phyloP scores from a whole-genome alignment of 805 yeast genomes.

The Schwanniomyces sp. region DNA sequence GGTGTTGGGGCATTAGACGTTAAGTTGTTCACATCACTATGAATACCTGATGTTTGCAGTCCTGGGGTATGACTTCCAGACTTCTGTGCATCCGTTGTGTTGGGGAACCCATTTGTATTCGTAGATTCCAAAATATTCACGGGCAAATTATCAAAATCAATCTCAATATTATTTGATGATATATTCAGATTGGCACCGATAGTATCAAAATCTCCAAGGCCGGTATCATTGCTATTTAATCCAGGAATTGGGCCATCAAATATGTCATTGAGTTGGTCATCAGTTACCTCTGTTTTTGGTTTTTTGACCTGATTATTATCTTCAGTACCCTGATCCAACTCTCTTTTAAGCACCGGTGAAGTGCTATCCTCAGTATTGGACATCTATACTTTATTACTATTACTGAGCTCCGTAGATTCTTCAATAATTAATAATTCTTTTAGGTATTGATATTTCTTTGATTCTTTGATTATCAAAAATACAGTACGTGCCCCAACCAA shows the following conservation, averaged over 20 bases:
- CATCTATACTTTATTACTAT: neutral
- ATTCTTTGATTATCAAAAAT: neutral
- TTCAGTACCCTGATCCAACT: neutral
- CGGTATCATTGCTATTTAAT: constrained; percentile 1
- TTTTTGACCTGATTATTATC: constrained; percentile 8
- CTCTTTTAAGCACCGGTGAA: constrained; percentile 6
- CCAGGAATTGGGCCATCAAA: constrained; percentile 21
- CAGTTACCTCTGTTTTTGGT: constrained; percentile 9
- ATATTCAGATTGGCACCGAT: neutral
- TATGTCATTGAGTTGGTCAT: constrained; percentile 23
- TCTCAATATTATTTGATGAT: constrained; percentile 7
- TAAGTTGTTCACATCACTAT: neutral
- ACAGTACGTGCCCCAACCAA: neutral
- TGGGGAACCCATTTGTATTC: neutral
- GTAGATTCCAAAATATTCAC: constrained; percentile 13
- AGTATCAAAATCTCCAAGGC: neutral
- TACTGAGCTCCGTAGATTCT: neutral
- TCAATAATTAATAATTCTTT: neutral
- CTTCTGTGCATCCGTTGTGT: neutral
- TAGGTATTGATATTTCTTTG: neutral
- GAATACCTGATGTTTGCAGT: neutral
- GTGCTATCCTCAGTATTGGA: constrained; percentile 2
- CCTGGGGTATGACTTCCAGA: neutral
- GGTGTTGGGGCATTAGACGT: constrained; percentile 2
- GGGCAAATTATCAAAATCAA: constrained; percentile 21